Conservation (phyloP, 2,329 filamentous ascomycete species). For the Oidium heveae region DNA sequence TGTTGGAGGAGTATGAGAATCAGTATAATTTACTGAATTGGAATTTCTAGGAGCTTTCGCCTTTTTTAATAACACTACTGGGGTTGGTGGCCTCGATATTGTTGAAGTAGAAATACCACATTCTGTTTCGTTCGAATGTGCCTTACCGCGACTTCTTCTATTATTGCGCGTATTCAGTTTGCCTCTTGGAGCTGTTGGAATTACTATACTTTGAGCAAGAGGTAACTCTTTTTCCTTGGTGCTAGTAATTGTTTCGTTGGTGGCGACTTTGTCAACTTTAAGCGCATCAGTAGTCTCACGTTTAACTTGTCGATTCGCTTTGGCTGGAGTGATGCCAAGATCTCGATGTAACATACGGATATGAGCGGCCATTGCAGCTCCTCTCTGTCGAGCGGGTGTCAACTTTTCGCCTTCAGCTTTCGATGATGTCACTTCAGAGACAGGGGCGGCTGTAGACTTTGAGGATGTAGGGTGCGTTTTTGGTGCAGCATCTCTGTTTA, state of each 20-base stretch:
- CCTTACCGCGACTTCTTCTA: slow-evolving; percentile 16
- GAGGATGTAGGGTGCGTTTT: slow-evolving; percentile 18
- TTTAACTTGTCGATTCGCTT: slow-evolving; percentile 33
- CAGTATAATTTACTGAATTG: slow-evolving; percentile 11
- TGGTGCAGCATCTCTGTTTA: slow-evolving; percentile 30
- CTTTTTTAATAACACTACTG: slow-evolving; percentile 18
- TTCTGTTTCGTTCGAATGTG: slow-evolving; percentile 9
- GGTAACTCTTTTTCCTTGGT: slow-evolving; percentile 1
- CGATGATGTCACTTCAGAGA: slow-evolving; percentile 13
- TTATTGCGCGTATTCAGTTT: slow-evolving; percentile 2
- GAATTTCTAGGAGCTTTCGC: slow-evolving; percentile 9
- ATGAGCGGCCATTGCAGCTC: slow-evolving; percentile 29
- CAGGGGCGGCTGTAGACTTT: slow-evolving; percentile 11
- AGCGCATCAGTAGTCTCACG: slow-evolving; percentile 19
- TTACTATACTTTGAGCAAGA: slow-evolving; percentile 2
- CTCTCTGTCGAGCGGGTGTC: slow-evolving; percentile 12
- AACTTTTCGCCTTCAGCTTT: slow-evolving; percentile 29
- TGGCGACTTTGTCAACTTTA: slow-evolving; percentile 8
- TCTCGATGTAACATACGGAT: slow-evolving; percentile 41
- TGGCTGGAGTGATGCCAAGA: slow-evolving; percentile 35
- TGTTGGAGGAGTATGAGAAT: slow-evolving; percentile 8
- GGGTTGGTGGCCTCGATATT: slow-evolving; percentile 11
- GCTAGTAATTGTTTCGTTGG: slow-evolving; percentile 5
- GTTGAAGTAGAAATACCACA: slow-evolving; percentile 5
- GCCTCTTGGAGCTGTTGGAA: slow-evolving; percentile 13